Base-by-base conservation (phyloP, 441 rosid species). In the Jatropha podagrica region DNA sequence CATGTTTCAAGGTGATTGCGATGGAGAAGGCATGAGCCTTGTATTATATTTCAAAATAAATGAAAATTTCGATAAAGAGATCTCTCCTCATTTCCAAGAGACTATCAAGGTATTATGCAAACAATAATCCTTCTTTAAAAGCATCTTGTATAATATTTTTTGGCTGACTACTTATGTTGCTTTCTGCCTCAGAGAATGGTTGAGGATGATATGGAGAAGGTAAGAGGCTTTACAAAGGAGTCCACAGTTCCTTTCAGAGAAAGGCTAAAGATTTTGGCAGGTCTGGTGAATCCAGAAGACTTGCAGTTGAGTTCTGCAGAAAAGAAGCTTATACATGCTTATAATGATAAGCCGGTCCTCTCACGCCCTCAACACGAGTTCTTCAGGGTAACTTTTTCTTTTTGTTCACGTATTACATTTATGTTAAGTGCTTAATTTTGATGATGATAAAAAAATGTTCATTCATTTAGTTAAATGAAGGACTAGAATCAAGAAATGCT, bases 1-100 rank as follows among this genome's bases (percentile, higher is more conserved):
- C 60, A 82, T 93, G 93, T 93, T 93, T 73, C 83, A 79, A 44
- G 82, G 89, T 7, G 90, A 91, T 55, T 46, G 54, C 32, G 90
- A 93, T 77, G 98, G 98, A 42, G 98, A 93, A 79, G 97, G 98
- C 77, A 87, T 90, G 85, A 91, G 97, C 83, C 92, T 91, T 73
- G 94, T 93, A 51, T 75, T 93, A 59, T 91, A 91, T 71, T 93
- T 91, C 71, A 88, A 80, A 77, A 20, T 89, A 67, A 82, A 88
- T 1, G 93, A 92, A 49, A 86, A 80, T 72, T 89, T 85, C 26
- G 84, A 90, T 73, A 77, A 80, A 66, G 89, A 85, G 46, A 82
- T 86, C 73, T 89, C 97, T 78, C 74, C 88, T 78, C 89, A 83
- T 63, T 93, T 85, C 80, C 91, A 84, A 76, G 90, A 93, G 9